These are phyloP conservation scores for Crassisporium funariophilum DNA, from an alignment of 768 basidiomycete genomes.

Conservation along the genomic window DNA sequence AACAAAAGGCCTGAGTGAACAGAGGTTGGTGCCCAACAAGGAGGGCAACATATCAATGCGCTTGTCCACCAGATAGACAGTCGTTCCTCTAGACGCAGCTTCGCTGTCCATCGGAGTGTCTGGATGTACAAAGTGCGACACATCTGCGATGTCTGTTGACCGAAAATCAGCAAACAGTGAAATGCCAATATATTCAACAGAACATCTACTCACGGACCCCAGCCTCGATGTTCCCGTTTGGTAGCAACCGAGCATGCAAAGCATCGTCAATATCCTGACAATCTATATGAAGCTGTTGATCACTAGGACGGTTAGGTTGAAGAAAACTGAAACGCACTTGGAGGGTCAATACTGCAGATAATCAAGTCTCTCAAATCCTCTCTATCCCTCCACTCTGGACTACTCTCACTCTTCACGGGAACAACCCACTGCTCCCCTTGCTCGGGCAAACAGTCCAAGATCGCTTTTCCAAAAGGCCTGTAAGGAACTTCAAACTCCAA, in stretches of 20 bases:
- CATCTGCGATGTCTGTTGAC: constrained; percentile 91
- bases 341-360: constrained; percentile 97
- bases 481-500: constrained; percentile 97
- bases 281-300: constrained; percentile 41
- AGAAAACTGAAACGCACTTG: constrained; percentile 49
- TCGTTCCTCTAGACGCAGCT: constrained; percentile 94
- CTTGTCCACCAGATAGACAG: constrained; percentile 97
- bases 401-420: constrained; percentile 61
- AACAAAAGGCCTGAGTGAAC: constrained; percentile 88
- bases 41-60: constrained; percentile 98
- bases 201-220: constrained; percentile 86
- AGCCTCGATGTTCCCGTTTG: constrained; percentile 94
- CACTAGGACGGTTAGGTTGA: not conserved
- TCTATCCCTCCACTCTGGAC: constrained; percentile 71
- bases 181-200: not conserved
- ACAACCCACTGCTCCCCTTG: constrained; percentile 95
- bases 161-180: not conserved
- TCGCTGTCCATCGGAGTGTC: constrained; percentile 97
- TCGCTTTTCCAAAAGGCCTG: constrained; percentile 93
- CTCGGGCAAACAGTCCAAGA: constrained; percentile 84
- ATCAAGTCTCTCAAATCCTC: constrained; percentile 84
- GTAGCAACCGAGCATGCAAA: constrained; percentile 81
- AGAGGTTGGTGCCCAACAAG: constrained; percentile 92
- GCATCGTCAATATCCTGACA: constrained; percentile 99
- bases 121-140: constrained; percentile 92